Evolutionary conservation across 2,329 filamentous ascomycete genomes (phyloP).

Genomic region (Nothomitra cinnamomea): DNA sequence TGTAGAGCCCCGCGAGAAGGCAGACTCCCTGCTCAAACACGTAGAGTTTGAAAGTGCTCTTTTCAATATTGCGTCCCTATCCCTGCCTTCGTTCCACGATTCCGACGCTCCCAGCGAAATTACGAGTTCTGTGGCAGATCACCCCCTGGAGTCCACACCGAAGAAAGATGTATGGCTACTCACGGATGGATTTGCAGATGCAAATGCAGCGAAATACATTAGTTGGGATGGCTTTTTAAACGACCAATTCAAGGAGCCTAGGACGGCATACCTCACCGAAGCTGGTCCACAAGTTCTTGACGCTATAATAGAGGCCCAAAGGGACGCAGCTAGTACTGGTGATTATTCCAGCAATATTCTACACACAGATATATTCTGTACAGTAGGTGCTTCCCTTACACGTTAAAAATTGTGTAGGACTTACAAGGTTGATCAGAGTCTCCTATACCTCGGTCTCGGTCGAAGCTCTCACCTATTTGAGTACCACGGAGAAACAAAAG

Average conservation of each 20-base stretch:
- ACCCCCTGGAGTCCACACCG: too few relatives aligned
- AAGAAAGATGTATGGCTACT: constrained; percentile 31
- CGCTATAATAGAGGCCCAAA: constrained; percentile 32
- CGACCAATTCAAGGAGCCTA: constrained; percentile 24
- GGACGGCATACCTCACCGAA: constrained; percentile 47
- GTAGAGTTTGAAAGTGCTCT: background rate
- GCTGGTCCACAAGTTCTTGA: constrained; percentile 50
- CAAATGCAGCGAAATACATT: constrained; percentile 8
- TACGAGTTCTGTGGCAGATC: background rate
- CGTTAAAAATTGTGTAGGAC: constrained; percentile 11
- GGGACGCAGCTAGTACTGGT: constrained; percentile 20
- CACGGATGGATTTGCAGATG: constrained; percentile 18
- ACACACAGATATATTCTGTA: constrained; percentile 18
- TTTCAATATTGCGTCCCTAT: background rate
- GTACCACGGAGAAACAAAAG: constrained; percentile 29
- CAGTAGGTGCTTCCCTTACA: background rate
- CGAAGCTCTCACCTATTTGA: constrained; percentile 54
- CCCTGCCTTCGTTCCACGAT: background rate
- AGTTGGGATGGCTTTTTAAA: constrained; percentile 43
- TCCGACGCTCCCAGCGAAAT: constrained; percentile 2
- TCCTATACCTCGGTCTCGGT: constrained; percentile 51
- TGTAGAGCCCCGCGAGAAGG: background rate
- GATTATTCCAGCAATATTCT: constrained; percentile 18
- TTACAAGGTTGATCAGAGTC: constrained; percentile 22
- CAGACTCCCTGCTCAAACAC: background rate